Evolutionary conservation across 2,329 filamentous ascomycete species (phyloP), one percentile per base, ranked within the genome.

Genomic region (Botrytis medusae): DNA sequence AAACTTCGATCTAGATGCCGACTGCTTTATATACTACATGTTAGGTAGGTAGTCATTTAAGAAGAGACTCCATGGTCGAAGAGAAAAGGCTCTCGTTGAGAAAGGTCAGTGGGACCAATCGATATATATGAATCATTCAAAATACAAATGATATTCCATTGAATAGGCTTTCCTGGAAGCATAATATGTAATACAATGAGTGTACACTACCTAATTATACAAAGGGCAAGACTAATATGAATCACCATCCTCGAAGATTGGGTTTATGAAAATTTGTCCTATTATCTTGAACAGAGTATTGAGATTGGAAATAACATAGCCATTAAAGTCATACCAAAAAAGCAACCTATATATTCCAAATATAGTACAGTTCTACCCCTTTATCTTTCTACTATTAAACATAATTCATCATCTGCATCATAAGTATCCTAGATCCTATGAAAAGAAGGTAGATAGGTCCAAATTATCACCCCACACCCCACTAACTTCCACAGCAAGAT

Each of bases 401-500:
- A 67, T 32, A 29, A 57, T 42, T 32, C 34, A 68, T 57, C n/a
- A 20, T n/a, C 7, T 68, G 6, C 37, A 57, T 68, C 40, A 57
- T 20, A 4, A 9, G 25, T 25, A 68, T 42, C 25, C n/a, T n/a
- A 16, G 25, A 42, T n/a, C 48, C 57, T 7, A 44, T 44, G 34
- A 68, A 68, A 68, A 57, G 16, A 42, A 57, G 48, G 37, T 68
- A 57, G 65, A 68, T 42, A 57, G 22, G n/a, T 68, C 48, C 65
- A 57, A 2, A 68, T 68, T 57, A 42, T 68, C 69, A 54, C 71
- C 71, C 79, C 76, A 78, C 40, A 78, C 80, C 8, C 90, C 90
- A 20, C 85, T 88, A 61, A 95, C 79, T 83, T 99, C 96, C 25
- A 97, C 88, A 61, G 91, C 85, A 3, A 99, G 88, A 82, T 98